Base-by-base conservation (phyloP, 352 stramenopile species). In the Globisporangium cederbergense region DNA sequence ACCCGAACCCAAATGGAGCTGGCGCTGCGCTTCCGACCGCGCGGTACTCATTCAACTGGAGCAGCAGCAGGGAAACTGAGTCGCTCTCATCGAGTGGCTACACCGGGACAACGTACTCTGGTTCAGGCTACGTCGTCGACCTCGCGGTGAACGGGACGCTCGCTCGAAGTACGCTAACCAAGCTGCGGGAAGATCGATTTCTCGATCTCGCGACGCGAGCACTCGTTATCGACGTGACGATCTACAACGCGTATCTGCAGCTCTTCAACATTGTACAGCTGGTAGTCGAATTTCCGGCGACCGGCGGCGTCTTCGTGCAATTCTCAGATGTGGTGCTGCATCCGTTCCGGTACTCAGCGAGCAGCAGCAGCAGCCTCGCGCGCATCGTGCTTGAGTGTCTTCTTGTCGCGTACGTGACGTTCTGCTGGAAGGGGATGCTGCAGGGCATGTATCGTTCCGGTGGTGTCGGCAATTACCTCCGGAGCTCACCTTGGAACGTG, bases 241-340 rank as follows among this genome's bases (percentile, higher is more conserved):
- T 89, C 25, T 92, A 77, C 68, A 88, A 90, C 60, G 72, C 79
- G 8, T 87, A 88, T 61, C 52, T 86, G 28, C 73, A 85, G 62
- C 76, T 92, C 1, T 88, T 92, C 65, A 81, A 83, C 54, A 67
- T 79, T 6, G 75, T 92, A 9, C 69, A 85, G 51, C 64, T 89
- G 16, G 68, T 84, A 20, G 43, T 88, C 49, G 83, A 92, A 52
- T 89, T 92, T 61, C 83, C 81, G 0, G 65, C 83, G 22, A 86
- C 76, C 2, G 83, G 83, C 11, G 81, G 83, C 9, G 71, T 75
- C 8, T 83, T 78, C 62, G 71, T 81, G 3, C 64, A 73, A 14
- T 74, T 87, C 32, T 74, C 74, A 0, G 79, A 88, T 40, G 58
- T 65, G 0, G 73, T 88, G 5, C 18, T 90, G 20, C 68, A 75